Evolutionary conservation across 331 rosid genomes (phyloP).

Genomic region (Saraca asoca): DNA sequence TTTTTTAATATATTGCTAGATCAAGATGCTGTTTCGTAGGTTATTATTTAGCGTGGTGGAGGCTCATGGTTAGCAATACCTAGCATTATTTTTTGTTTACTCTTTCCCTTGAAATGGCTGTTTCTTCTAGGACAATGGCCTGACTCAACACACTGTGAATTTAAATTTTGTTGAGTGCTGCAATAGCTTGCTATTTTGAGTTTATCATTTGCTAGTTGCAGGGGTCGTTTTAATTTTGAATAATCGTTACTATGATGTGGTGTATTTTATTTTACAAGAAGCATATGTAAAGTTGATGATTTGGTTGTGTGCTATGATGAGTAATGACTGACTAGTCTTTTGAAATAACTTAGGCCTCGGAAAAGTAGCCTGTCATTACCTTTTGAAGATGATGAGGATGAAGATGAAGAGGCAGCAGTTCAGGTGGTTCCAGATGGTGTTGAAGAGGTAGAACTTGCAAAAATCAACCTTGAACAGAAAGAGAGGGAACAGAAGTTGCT

Average conservation of each 20-base stretch:
- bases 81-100: conserved; percentile 6
- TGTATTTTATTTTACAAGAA: conserved; percentile 18
- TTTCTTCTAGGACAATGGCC: conserved; percentile 19
- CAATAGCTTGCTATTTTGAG: neutral
- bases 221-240: conserved; percentile 21
- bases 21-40: conserved; percentile 16
- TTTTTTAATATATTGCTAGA: conserved; percentile 21
- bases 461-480: conserved; percentile 74
- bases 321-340: conserved; percentile 9
- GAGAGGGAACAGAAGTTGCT: conserved; percentile 85
- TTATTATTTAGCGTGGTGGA: conserved; percentile 21
- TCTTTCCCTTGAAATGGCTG: neutral
- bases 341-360: conserved; percentile 72
- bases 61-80: neutral
- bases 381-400: conserved; percentile 91
- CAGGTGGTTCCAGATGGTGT: conserved; percentile 99
- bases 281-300: conserved; percentile 28
- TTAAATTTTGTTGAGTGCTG: conserved; percentile 12
- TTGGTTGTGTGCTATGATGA: conserved; percentile 21
- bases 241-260: conserved; percentile 6
- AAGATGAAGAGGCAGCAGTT: conserved; percentile 88
- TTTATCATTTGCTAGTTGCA: conserved; percentile 2
- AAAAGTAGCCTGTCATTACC: conserved; percentile 83
- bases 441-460: conserved; percentile 97
- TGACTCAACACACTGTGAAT: conserved; percentile 11